These are phyloP conservation scores for Amylostereum areolatum DNA, from an alignment of 1,284 basidiomycete species.

Conservation along the genomic window DNA sequence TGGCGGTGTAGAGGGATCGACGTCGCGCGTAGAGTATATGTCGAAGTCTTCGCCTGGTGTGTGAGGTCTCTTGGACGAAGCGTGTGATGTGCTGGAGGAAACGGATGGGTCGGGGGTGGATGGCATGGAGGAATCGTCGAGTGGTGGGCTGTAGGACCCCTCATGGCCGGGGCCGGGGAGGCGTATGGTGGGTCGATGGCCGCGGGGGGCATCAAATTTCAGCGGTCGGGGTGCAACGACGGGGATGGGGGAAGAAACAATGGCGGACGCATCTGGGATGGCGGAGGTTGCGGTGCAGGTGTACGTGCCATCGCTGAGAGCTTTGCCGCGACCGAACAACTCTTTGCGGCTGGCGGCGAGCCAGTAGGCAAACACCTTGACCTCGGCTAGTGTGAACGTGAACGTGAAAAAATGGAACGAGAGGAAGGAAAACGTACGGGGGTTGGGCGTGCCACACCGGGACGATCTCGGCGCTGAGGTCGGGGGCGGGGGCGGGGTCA, in stretches of 20 bases:
- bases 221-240: too few species aligned
- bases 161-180: slow-evolving; percentile 62
- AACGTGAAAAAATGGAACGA: too few species aligned
- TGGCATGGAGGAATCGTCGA: slow-evolving; percentile 56
- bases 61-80: slow-evolving; percentile 70
- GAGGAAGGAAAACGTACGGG: too few species aligned
- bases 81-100: slow-evolving; percentile 65
- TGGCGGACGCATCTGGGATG: slow-evolving; percentile 7
- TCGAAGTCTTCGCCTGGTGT: slow-evolving; percentile 53
- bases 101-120: slow-evolving; percentile 69
- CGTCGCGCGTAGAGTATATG: slow-evolving; percentile 22
- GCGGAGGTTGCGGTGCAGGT: slow-evolving; percentile 8
- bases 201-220: slow-evolving; percentile 58
- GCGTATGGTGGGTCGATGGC: slow-evolving; percentile 58
- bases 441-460: too few species aligned
- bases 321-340: slow-evolving; percentile 4
- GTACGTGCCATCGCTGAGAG: not conserved
- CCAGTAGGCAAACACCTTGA: too few species aligned
- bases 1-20: slow-evolving; percentile 22
- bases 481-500: too few species aligned
- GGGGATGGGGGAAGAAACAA: slow-evolving; percentile 7
- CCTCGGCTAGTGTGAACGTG: too few species aligned
- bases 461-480: too few species aligned
- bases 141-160: slow-evolving; percentile 67
- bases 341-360: slow-evolving; percentile 9